Evolutionary conservation across 73 alveolate species (phyloP), one percentile per base, ranked within the genome.

Genomic region (Paramecium biaurelia): DNA sequence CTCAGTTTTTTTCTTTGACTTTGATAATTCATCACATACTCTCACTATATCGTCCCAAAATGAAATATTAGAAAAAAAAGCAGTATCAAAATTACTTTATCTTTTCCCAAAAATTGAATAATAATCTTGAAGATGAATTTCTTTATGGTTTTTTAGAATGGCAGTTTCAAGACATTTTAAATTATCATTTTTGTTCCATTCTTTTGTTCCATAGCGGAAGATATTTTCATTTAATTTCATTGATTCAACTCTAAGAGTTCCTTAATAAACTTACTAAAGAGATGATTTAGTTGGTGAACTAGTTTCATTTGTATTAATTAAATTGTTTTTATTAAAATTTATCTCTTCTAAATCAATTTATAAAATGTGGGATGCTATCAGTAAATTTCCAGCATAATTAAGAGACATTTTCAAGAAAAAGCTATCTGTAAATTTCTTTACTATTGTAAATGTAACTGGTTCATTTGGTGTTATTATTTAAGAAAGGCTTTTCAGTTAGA

Each of bases 11-110:
- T 70, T 70, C 84, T 63, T 63, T 0, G 11, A 28, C 45, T 63
- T 63, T 63, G 84, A 63, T 32, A 63, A 12, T 5, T 63, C 84
- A 14, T 63, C 84, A 10, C 84, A 63, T 11, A 63, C 11, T 63
- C 12, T 63, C 84, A 63, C 26, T 1, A 89, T 58, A 28, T 89
- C 43, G 30, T 89, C 92, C 87, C 79, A 89, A 72, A 70, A 89
- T 15, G 20, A 72, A 35, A 89, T 79, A 15, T 38, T 79, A 10
- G 90, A 79, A 11, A 9, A 37, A 23, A 79, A 63, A 14, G 84
- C 84, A 14, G 84, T 63, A 63, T 63, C 84, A 23, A 30, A 26
- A 26, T 63, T 32, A 8, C 5, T 63, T 12, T 14, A 32, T 30
- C 41, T 1, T 63, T 63, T 32, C 26, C 45, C 45, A 63, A 63